A percentile compares a stretch with the other conserved stretches of the same genome.
Conservation (phyloP, 139 green algal species). For the Tetradesmus lagerheimii region DNA sequence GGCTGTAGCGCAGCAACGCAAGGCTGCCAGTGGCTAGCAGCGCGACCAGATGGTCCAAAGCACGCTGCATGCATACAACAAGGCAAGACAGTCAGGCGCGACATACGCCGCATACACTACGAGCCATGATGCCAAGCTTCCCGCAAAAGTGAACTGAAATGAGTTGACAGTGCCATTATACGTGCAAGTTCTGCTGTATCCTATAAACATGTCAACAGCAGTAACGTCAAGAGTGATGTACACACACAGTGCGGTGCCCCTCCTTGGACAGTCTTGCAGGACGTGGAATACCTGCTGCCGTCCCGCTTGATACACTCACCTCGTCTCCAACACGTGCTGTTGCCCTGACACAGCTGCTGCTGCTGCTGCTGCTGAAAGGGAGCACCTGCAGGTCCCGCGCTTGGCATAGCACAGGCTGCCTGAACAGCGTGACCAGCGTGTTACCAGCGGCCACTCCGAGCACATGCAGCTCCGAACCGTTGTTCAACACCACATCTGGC, state of each 20-base stretch:
- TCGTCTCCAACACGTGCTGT: not conserved
- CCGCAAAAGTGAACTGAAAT: too few relatives aligned
- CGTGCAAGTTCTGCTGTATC: too few relatives aligned
- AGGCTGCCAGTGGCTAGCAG: constrained; percentile 16
- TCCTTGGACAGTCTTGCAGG: too few relatives aligned
- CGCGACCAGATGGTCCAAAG: not conserved
- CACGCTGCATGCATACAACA: not conserved
- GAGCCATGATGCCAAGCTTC: too few relatives aligned
- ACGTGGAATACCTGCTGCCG: too few relatives aligned
- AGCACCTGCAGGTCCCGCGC: not conserved
- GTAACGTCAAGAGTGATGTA: too few relatives aligned
- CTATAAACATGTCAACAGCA: too few relatives aligned
- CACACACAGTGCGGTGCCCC: too few relatives aligned
- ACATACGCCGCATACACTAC: too few relatives aligned
- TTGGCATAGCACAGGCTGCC: constrained; percentile 5
- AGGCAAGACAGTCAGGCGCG: not conserved
- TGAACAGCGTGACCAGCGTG: not conserved
- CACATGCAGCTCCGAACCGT: not conserved
- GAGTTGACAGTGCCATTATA: too few relatives aligned
- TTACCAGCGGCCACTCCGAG: not conserved
- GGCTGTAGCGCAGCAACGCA: not conserved
- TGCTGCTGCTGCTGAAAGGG: not conserved
- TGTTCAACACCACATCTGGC: not conserved
- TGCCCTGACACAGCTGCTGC: not conserved
- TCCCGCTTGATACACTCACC: too few relatives aligned